Conservation (phyloP, 768 basidiomycete genomes). For the Lentinula sp. region DNA sequence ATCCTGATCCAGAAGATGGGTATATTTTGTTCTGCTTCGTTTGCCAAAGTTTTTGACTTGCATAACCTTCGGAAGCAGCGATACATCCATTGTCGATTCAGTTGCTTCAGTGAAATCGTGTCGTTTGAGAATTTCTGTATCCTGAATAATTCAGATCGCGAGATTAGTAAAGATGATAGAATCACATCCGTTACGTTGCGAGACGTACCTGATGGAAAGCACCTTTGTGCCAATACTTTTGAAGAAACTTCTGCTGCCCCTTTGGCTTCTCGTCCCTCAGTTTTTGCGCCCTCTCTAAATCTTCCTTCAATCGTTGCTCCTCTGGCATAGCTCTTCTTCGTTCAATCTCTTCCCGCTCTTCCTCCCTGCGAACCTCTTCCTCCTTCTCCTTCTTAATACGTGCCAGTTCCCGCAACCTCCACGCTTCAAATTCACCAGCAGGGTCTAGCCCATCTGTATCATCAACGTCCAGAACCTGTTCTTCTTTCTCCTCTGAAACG, state of each 20-base stretch:
- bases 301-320: constrained; percentile 87
- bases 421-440: constrained; percentile 87
- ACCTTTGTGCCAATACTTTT: constrained; percentile 99
- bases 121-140: constrained; percentile 76
- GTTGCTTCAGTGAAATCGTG: constrained; percentile 91
- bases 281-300: constrained; percentile 80
- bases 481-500: constrained; percentile 79
- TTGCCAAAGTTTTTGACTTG: constrained; percentile 95
- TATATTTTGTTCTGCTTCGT: constrained; percentile 91
- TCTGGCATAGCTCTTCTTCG: constrained; percentile 89
- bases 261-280: constrained; percentile 84
- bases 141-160: constrained; percentile 34
- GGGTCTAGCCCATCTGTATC: constrained; percentile 94
- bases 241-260: constrained; percentile 86
- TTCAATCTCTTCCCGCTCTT: constrained; percentile 89
- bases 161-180: background rate
- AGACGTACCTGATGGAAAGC: constrained; percentile 88
- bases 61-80: constrained; percentile 90
- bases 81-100: constrained; percentile 82
- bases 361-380: constrained; percentile 71
- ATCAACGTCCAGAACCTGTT: constrained; percentile 80
- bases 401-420: constrained; percentile 91
- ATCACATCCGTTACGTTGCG: constrained; percentile 4
- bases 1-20: constrained; percentile 92
- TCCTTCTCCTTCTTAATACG: constrained; percentile 94